A percentile compares a stretch with the other conserved stretches of the same genome.
Conservation (phyloP, 148 eudicot genomes). For the Rhododendron griersonianum region DNA sequence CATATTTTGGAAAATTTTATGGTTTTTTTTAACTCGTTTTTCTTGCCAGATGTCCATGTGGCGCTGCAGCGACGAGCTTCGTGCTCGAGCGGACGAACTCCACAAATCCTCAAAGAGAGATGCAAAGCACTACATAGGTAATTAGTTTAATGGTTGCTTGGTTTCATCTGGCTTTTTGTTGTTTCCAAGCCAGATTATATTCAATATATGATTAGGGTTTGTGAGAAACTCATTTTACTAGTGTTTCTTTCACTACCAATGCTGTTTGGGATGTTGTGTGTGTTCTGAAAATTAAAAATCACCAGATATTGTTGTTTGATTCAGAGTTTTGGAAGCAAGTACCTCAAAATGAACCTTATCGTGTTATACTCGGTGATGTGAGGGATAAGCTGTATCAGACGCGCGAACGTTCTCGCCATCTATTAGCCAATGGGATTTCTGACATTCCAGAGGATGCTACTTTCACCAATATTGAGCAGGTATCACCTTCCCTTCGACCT, state of each 20-base stretch:
- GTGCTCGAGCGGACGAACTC: slow-evolving; percentile 71
- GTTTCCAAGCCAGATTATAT: neutral
- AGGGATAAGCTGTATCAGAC: slow-evolving; percentile 88
- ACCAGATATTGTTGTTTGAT: neutral
- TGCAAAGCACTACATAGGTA: slow-evolving; percentile 95
- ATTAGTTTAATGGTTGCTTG: neutral
- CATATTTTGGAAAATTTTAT: neutral
- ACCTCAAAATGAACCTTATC: slow-evolving; percentile 88
- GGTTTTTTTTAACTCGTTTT: neutral
- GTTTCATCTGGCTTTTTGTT: neutral
- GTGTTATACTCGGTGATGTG: slow-evolving; percentile 91
- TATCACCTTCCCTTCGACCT: slow-evolving; percentile 17
- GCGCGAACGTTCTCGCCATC: slow-evolving; percentile 86
- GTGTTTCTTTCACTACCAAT: neutral
- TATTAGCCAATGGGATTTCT: slow-evolving; percentile 72
- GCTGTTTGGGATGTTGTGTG: neutral
- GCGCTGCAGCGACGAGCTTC: slow-evolving; percentile 95
- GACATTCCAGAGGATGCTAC: slow-evolving; percentile 85
- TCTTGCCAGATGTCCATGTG: slow-evolving; percentile 86
- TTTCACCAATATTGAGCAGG: slow-evolving; percentile 78
- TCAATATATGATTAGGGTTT: too few species aligned
- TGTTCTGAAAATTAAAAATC: neutral
- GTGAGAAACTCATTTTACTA: neutral
- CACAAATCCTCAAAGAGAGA: slow-evolving; percentile 66
- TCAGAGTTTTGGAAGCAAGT: slow-evolving; percentile 94